A percentile compares a stretch with the other conserved stretches of the same genome.
Conservation (phyloP, 345 rosid genomes). For the Dimocarpus longan region DNA sequence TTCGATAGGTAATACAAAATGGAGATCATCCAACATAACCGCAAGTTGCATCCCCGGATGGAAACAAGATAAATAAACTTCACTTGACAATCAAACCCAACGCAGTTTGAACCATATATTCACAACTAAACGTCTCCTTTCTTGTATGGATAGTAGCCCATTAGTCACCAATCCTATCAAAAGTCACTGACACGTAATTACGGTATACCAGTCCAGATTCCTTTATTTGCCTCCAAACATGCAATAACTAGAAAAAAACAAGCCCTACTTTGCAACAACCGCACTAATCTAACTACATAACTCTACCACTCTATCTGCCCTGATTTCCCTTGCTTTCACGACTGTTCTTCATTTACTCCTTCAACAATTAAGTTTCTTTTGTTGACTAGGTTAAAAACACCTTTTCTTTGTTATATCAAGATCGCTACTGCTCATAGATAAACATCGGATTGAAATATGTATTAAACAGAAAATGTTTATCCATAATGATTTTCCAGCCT, state of each 20-base stretch:
- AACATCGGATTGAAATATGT: conserved; percentile 25
- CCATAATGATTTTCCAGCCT: not conserved
- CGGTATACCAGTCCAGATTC: conserved; percentile 24
- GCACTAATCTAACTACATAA: conserved; percentile 21
- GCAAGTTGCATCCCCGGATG: not conserved
- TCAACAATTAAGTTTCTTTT: conserved; percentile 12
- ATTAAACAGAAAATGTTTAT: conserved; percentile 23
- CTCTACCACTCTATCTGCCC: conserved; percentile 12
- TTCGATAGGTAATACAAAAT: not conserved
- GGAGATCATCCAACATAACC: not conserved
- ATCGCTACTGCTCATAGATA: conserved; percentile 14
- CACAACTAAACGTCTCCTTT: not conserved
- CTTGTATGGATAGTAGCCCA: conserved; percentile 17
- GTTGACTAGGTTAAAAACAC: not conserved
- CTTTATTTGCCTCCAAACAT: not conserved
- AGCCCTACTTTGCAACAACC: conserved; percentile 13
- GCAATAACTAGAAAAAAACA: conserved; percentile 12
- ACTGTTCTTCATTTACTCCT: not conserved
- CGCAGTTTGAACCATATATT: not conserved
- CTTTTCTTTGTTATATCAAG: not conserved
- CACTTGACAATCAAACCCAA: not conserved
- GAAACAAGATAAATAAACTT: too few relatives aligned
- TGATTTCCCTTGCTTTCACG: not conserved
- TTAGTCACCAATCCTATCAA: conserved; percentile 12
- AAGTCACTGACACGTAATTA: conserved; percentile 23